Conservation (phyloP, 2,329 filamentous ascomycete genomes). For the Colletotrichum abscissum region DNA sequence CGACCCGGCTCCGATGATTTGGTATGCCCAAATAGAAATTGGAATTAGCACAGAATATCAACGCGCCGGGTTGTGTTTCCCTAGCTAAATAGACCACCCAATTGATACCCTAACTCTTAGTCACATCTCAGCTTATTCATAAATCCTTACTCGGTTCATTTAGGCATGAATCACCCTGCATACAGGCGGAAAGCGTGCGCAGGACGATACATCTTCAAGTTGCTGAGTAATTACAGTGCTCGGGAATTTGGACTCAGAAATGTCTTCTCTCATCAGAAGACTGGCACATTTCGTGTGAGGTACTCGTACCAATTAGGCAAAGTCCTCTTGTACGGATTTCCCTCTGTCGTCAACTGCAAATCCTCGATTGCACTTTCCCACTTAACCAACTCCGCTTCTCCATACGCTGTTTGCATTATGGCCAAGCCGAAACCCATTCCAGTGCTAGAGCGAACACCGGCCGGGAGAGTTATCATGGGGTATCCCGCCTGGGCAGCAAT, state of each 20-base stretch:
- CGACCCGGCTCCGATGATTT: too few species aligned
- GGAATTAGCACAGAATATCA: too few species aligned
- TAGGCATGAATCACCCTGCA: too few species aligned
- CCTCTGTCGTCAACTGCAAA: conserved; percentile 55
- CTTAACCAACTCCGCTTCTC: conserved; percentile 66
- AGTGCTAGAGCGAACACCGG: conserved; percentile 61
- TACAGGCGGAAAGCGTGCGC: background rate
- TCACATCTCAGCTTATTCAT: too few species aligned
- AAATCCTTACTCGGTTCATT: too few species aligned
- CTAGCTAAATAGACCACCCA: too few species aligned
- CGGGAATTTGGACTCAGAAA: background rate
- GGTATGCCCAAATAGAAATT: too few species aligned
- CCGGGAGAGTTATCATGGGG: conserved; percentile 77
- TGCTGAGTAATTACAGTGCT: background rate
- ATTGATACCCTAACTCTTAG: too few species aligned
- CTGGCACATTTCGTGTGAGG: conserved; percentile 56
- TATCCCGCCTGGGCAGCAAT: conserved; percentile 82
- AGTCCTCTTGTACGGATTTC: conserved; percentile 57
- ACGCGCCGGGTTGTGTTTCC: too few species aligned
- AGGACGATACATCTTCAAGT: background rate
- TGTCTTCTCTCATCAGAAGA: conserved; percentile 18
- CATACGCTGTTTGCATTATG: conserved; percentile 70
- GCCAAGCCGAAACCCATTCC: conserved; percentile 73
- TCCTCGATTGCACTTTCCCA: conserved; percentile 74
- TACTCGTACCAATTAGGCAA: conserved; percentile 66